Evolutionary conservation across 106 monocot genomes (phyloP), one percentile per base, ranked within the genome.

Genomic region (Agapanthus africanus): DNA sequence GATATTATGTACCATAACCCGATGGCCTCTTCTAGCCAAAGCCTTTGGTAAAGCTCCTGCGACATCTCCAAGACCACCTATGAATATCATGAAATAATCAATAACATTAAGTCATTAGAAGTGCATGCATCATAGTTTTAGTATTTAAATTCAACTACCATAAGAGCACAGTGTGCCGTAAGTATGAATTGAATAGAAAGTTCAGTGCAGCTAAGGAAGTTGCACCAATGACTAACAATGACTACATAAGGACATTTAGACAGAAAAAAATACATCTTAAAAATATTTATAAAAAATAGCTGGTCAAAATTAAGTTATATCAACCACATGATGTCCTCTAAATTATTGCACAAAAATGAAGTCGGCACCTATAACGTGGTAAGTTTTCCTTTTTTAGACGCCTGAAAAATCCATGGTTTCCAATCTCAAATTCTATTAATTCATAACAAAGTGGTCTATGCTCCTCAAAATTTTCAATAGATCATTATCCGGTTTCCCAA

Each of bases 31-130:
- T 56, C 74, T 85, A 7, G 92, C 88, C 80, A 93, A 81, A 76
- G 88, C 94, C 78, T 95, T 95, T 27, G 94, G 91, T 71, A 95
- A 74, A 77, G 85, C 74, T 54, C 88, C 87, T 40, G 81, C 91
- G 81, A 95, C 94, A 86, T 95, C 94, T 73, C 88, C 94, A 83
- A 95, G 94, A 30, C 94, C 91, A 72, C 94, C 94, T 95, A 56
- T 1, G 50, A 44, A 59, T 59, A 59, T 61, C 61, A 61, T 10
- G n/a, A n/a, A 61, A 35, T 35, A 36, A 61, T 61, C 61, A 34
- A n/a, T 13, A 61, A 6, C 23, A 19, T 7, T 19, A 59, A 13
- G 33, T 11, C 59, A 59, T 59, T 11, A 59, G 25, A 22, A 54
- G 54, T 26, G 25, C 54, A 23, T 0, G n/a, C n/a, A n/a, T n/a